phyloP scores from a whole-genome alignment of 192 early-diverging fungal genomes.

The Coemansia sp. region DNA sequence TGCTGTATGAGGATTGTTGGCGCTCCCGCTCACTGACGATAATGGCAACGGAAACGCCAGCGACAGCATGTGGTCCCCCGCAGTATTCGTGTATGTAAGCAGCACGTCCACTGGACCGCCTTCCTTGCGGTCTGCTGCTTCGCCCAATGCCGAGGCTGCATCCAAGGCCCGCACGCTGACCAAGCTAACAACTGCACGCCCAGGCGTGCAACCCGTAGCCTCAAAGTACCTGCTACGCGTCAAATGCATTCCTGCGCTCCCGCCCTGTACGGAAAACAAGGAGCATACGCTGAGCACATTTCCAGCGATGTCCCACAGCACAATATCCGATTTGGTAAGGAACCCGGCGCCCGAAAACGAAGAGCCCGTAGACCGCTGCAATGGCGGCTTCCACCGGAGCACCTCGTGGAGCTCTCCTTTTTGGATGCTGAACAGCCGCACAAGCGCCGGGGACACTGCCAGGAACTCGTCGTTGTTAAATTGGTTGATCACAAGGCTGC shows the following conservation, averaged over 20 bases:
- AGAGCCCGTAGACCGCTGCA: constrained; percentile 22
- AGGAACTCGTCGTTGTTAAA: constrained; percentile 55
- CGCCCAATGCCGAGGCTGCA: constrained; percentile 20
- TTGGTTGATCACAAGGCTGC: constrained; percentile 32
- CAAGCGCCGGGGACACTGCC: constrained; percentile 36
- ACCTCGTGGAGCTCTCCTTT: constrained; percentile 44
- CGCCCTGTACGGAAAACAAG: constrained; percentile 45
- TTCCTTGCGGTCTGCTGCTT: neutral
- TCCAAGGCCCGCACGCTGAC: constrained; percentile 15
- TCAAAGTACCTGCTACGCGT: constrained; percentile 26
- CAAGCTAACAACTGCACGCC: constrained; percentile 12
- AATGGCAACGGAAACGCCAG: constrained; percentile 39
- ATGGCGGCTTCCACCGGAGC: constrained; percentile 38
- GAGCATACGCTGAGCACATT: constrained; percentile 52
- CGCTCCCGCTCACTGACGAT: constrained; percentile 49
- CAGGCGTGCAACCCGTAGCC: constrained; percentile 4
- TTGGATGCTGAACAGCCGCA: constrained; percentile 48
- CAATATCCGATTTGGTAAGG: constrained; percentile 30
- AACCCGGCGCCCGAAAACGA: constrained; percentile 46
- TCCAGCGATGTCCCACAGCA: constrained; percentile 50
- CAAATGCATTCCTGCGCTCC: constrained; percentile 52
- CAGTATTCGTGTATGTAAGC: constrained; percentile 29
- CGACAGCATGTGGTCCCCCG: constrained; percentile 25
- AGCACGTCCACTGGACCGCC: constrained; percentile 20
- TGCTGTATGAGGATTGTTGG: constrained; percentile 37